Conservation (phyloP, 139 green algal species). For the Chlorella sp. region DNA sequence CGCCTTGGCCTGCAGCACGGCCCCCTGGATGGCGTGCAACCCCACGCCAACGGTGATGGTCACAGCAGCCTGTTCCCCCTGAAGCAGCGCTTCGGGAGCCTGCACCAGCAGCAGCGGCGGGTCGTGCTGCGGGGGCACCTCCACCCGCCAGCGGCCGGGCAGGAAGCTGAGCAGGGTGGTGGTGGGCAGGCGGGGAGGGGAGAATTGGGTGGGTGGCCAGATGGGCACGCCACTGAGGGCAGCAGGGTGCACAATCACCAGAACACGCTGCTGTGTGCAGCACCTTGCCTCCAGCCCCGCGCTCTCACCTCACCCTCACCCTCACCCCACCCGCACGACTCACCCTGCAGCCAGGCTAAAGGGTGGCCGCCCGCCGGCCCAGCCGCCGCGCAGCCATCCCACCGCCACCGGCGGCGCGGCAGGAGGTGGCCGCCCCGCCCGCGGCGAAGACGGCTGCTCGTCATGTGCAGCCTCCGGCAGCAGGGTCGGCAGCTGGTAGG, state of each 20-base stretch:
- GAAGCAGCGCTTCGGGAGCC: constrained; percentile 10
- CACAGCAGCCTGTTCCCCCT: constrained; percentile 22
- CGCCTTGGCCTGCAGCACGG: not conserved
- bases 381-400: constrained; percentile 12
- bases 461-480: not conserved
- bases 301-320: too few relatives aligned
- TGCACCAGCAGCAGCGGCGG: constrained; percentile 26
- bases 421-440: not conserved
- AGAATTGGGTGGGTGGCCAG: not conserved
- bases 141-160: not conserved
- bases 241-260: too few relatives aligned
- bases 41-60: not conserved
- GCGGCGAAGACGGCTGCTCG: too few relatives aligned
- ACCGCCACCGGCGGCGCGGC: not conserved
- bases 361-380: not conserved
- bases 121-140: constrained; percentile 26
- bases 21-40: not conserved
- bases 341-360: constrained; percentile 21
- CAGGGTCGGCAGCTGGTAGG: constrained; percentile 10
- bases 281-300: too few relatives aligned
- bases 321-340: constrained; percentile 1
- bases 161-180: not conserved
- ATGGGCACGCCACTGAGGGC: too few relatives aligned
- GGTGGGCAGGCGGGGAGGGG: not conserved
- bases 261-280: too few relatives aligned